phyloP scores from a whole-genome alignment of 495 filamentous ascomycete genomes.

The Pseudomonodictys pantanalensis region DNA sequence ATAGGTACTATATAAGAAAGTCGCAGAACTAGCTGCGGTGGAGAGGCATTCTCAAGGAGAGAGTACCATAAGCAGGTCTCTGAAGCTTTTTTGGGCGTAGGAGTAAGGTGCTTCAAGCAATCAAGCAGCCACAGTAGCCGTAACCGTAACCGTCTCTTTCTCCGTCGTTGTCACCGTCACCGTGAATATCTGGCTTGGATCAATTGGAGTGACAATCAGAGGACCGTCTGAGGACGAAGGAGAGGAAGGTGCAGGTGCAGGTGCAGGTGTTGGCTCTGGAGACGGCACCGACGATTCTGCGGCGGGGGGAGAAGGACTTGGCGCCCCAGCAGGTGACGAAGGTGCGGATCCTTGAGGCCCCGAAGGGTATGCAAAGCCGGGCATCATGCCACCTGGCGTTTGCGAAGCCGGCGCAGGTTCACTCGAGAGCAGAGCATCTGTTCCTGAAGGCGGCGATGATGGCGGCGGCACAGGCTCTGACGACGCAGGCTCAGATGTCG shows the following conservation, averaged over 20 bases:
- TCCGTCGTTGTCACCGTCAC: slow-evolving; percentile 24
- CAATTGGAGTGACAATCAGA: slow-evolving; percentile 23
- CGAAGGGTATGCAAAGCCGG: not conserved
- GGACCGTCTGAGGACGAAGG: slow-evolving; percentile 2
- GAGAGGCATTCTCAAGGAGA: too few species aligned
- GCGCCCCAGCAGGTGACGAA: not conserved
- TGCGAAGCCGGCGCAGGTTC: not conserved
- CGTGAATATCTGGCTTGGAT: slow-evolving; percentile 23
- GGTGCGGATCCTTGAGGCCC: not conserved
- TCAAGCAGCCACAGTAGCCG: slow-evolving; percentile 9
- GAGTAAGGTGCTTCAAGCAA: not conserved
- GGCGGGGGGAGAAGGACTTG: not conserved
- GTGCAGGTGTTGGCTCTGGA: not conserved
- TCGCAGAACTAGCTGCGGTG: too few species aligned
- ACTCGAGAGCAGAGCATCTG: not conserved
- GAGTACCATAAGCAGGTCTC: too few species aligned
- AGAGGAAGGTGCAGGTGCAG: not conserved
- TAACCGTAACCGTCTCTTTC: slow-evolving; percentile 20
- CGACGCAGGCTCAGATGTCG: slow-evolving; percentile 4
- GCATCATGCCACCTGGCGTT: not conserved
- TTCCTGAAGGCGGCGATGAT: not conserved
- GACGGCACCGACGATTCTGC: not conserved
- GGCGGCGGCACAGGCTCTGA: not conserved
- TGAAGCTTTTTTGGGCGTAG: too few species aligned
- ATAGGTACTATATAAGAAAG: too few species aligned